Evolutionary conservation across 192 early-diverging fungal genomes (phyloP), one percentile per base, ranked within the genome.

Genomic region (Chytriomyces sp.): DNA sequence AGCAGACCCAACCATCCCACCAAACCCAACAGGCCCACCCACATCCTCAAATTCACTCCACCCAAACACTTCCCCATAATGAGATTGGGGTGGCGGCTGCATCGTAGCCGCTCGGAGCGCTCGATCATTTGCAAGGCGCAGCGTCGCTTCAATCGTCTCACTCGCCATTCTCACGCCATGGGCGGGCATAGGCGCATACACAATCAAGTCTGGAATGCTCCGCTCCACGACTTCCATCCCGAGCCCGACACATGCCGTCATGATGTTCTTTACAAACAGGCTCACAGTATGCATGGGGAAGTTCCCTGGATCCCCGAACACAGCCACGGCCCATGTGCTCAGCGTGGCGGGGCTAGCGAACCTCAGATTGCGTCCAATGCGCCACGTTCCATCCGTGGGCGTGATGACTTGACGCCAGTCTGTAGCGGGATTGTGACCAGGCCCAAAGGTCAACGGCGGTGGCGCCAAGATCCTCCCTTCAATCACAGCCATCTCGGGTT

Each of bases 261-360:
- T 74, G 55, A 94, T 74, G 26, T 80, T 76, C 17, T 82, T 79
- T 41, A 94, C 71, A 78, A 92, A 92, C 10, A 63, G 30, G 59
- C 86, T 70, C 0, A 88, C 80, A n/a, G 60, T 72, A 26, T 53
- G 52, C 14, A 78, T 17, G 2, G 78, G 73, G 0, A 88, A 56
- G 1, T 76, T 59, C 10, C 62, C 40, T 30, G 76, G 78, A 54
- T 79, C 73, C n/a, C 78, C 84, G 62, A 93, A 87, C 19, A 87
- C 82, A 12, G 92, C 80, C 1, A 93, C 89, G 10, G 82, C 82
- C 90, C 90, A 92, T 39, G 85, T 84, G 22, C 74, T 72, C 22
- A 93, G 82, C 36, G 76, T 75, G 0, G 76, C 81, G 39, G 89
- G 90, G 0, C 77, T 65, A n/a, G 71, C 71, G 22, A 73, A 59